Evolutionary conservation across 148 eudicot genomes (phyloP), one percentile per base, ranked within the genome.

Genomic region (Polygonum maritimum): DNA sequence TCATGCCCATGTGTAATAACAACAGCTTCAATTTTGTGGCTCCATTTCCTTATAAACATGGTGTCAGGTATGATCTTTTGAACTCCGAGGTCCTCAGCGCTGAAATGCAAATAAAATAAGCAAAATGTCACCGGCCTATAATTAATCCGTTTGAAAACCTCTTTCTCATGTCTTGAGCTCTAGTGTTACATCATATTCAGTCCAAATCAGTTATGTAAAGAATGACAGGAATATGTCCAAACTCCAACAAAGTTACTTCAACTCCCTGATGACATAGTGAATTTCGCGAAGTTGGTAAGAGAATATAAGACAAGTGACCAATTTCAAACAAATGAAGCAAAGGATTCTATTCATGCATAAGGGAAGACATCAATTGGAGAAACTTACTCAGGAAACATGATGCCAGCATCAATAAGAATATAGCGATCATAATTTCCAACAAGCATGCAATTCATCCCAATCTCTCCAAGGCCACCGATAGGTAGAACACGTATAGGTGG

Each of bases 381-480:
- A 51, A 84, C 91, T 84, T 89, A 94, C 98, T 88, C 98, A 22
- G 98, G 98, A 82, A 94, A 92, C 98, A 94, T 94, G 73, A 92
- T 84, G 67, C 98, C 98, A 75, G 98, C 98, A 86, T 94, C 98
- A 77, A 94, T 90, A 81, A 94, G 79, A 79, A 94, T 90, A 81
- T 94, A 94, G 77, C 98, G 96, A 85, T 94, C 98, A 78, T 88
- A 94, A 79, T 92, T 94, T 52, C 98, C 98, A 65, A 94, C 89
- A 74, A 94, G 96, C 98, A 94, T 94, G 89, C 98, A 94, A 82
- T 94, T 94, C 98, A 94, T 94, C 78, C 98, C 98, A 76, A 94
- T 94, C 88, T 94, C 98, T 63, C 98, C 98, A 41, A 94, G 89
- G 55, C 98, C 98, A 62, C 98, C 98, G 74, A 94, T 92, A 15